Conservation (phyloP, 2,329 filamentous ascomycete species). For the Elsinoe perseae region DNA sequence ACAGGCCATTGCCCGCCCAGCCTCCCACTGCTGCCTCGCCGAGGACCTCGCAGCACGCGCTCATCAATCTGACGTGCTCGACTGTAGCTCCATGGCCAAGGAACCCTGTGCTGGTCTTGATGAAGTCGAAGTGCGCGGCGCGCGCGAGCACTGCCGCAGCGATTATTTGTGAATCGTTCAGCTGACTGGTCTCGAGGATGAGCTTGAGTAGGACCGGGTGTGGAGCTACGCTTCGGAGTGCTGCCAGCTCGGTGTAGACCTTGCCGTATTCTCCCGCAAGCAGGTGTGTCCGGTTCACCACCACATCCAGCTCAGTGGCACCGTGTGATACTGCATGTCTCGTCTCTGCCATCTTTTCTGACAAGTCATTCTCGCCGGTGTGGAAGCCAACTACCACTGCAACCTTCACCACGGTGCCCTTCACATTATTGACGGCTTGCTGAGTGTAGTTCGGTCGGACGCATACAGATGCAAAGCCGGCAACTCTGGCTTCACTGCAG, state of each 20-base stretch:
- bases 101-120: slow-evolving; percentile 56
- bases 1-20: slow-evolving; percentile 1
- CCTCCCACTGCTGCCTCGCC: slow-evolving; percentile 26
- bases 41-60: slow-evolving; percentile 39
- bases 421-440: slow-evolving; percentile 43
- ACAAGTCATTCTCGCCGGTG: slow-evolving; percentile 48
- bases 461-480: slow-evolving; percentile 48
- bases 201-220: slow-evolving; percentile 44
- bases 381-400: slow-evolving; percentile 55
- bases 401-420: slow-evolving; percentile 42
- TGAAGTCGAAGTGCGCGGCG: slow-evolving; percentile 48
- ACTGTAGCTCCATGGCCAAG: slow-evolving; percentile 47
- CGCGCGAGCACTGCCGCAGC: slow-evolving; percentile 47
- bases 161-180: slow-evolving; percentile 43
- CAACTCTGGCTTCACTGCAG: slow-evolving; percentile 47
- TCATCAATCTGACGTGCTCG: slow-evolving; percentile 49
- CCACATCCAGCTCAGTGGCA: slow-evolving; percentile 52
- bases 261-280: slow-evolving; percentile 35
- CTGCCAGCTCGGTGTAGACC: slow-evolving; percentile 47
- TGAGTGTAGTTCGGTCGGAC: slow-evolving; percentile 48
- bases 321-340: slow-evolving; percentile 42
- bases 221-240: slow-evolving; percentile 43
- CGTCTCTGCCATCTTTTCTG: slow-evolving; percentile 46
- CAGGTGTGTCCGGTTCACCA: slow-evolving; percentile 48
- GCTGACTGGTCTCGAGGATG: slow-evolving; percentile 52